Conservation (phyloP, 305 asterid species). For the Fraxinus latifolia region DNA sequence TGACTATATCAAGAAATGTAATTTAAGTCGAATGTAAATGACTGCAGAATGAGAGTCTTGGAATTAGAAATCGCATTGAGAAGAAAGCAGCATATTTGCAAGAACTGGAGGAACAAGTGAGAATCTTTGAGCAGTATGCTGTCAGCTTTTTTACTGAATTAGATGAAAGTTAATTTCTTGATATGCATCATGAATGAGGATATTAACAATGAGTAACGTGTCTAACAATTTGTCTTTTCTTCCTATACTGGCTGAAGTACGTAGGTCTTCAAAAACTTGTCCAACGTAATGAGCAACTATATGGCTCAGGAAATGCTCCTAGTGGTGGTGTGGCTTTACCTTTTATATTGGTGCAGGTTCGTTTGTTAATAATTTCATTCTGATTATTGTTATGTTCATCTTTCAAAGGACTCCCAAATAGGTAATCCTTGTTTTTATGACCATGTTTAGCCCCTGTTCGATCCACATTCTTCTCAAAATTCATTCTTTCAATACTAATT, state of each 20-base stretch:
- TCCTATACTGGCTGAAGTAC: constrained; percentile 42
- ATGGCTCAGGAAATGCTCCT: constrained; percentile 85
- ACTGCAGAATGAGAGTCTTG: constrained; percentile 71
- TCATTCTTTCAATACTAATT: too few relatives aligned
- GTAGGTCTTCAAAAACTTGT: constrained; percentile 83
- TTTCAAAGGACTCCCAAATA: background rate
- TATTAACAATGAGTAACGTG: background rate
- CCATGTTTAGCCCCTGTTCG: background rate
- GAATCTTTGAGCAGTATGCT: constrained; percentile 9
- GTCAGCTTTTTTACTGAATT: constrained; percentile 13
- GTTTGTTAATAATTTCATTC: constrained; percentile 2
- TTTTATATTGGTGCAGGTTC: constrained; percentile 94
- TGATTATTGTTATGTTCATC: constrained; percentile 15
- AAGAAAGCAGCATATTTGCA: constrained; percentile 85
- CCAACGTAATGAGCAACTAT: constrained; percentile 72
- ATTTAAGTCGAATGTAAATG: constrained; percentile 15
- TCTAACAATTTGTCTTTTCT: constrained; percentile 4
- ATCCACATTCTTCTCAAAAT: too few relatives aligned
- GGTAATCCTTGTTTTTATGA: background rate
- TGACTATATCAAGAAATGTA: constrained; percentile 3
- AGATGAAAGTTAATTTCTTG: background rate
- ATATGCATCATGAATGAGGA: constrained; percentile 12
- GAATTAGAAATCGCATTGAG: constrained; percentile 66
- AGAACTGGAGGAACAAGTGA: constrained; percentile 94
- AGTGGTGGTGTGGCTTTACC: constrained; percentile 96